Evolutionary conservation across 2,329 filamentous ascomycete species (phyloP), one percentile per base, ranked within the genome.

Genomic region (Sporothrix luriei): DNA sequence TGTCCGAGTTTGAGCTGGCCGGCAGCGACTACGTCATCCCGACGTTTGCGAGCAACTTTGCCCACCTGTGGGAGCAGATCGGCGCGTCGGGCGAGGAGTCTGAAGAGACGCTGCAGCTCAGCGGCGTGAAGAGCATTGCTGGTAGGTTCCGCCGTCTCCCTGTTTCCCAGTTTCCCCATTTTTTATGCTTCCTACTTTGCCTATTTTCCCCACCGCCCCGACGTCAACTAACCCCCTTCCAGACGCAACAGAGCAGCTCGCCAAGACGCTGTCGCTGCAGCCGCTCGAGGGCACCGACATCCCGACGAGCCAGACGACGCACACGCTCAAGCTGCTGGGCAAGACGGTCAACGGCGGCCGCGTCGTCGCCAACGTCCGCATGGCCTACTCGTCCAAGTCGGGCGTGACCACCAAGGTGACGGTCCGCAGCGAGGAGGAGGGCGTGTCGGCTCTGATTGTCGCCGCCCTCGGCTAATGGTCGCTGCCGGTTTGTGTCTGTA

Each of bases 361-460:
- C 76, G 94, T 99, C 19, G 92, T 94, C 69, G 91, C 91, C 71
- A 90, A 88, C 74, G 88, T 98, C 73, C 88, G 93, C 80, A 97
- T 99, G 94, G 95, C 94, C 0, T 97, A 89, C 81, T 96, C 92
- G 72, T 89, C 91, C 76, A 97, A 96, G 85, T 90, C 90, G 65
- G 95, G 95, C 67, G 93, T 98, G 33, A 97, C 95, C 70, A 96
- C 94, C 77, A 98, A 98, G 87, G 93, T 99, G 75, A 91, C 90
- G 67, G 92, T 94, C 72, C 87, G 95, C 78, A 91, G 91, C 79
- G 95, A 99, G 80, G 95, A 99, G 81, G 92, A 95, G 78, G 92
- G 92, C 69, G 89, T 99, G 77, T 93, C 95, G 72, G 86, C 89
- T 71, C 84, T 96, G 79, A 88, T 98, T 71, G 87, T 97, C 78